A percentile compares a stretch with the other conserved stretches of the same genome.
Conservation (phyloP, 495 filamentous ascomycete species). For the Penicillium subrubescens region DNA sequence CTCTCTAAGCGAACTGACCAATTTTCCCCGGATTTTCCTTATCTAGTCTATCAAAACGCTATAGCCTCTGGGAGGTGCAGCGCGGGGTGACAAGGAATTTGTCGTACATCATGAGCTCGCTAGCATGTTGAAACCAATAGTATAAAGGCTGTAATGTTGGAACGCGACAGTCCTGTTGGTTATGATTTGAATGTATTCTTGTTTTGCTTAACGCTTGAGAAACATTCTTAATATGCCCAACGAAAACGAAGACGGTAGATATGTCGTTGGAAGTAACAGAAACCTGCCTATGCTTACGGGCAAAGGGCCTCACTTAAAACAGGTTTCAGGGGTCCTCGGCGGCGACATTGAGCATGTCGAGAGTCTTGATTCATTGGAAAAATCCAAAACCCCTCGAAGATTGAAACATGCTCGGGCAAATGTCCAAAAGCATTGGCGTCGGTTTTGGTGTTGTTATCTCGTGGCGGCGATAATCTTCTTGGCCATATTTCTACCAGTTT, state of each 20-base stretch:
- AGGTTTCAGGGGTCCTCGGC: neutral
- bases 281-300: neutral
- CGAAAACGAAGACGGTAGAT: neutral
- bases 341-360: neutral
- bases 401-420: neutral
- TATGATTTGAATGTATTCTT: neutral
- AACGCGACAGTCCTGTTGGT: neutral
- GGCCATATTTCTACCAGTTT: conserved; percentile 45
- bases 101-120: neutral
- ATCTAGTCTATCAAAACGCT: neutral
- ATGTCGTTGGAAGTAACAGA: conserved; percentile 2
- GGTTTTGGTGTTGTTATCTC: conserved; percentile 49
- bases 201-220: neutral
- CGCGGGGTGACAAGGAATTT: neutral
- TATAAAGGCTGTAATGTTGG: neutral
- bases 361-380: neutral
- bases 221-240: neutral
- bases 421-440: conserved; percentile 29
- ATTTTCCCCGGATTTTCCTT: neutral
- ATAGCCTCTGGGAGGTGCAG: neutral
- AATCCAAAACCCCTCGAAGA: neutral
- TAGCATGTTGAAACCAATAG: neutral
- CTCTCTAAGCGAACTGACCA: neutral
- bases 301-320: neutral
- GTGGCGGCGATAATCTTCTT: conserved; percentile 39